Conservation (phyloP, 2,329 filamentous ascomycete genomes). For the Calonectria pseudoturangicola region DNA sequence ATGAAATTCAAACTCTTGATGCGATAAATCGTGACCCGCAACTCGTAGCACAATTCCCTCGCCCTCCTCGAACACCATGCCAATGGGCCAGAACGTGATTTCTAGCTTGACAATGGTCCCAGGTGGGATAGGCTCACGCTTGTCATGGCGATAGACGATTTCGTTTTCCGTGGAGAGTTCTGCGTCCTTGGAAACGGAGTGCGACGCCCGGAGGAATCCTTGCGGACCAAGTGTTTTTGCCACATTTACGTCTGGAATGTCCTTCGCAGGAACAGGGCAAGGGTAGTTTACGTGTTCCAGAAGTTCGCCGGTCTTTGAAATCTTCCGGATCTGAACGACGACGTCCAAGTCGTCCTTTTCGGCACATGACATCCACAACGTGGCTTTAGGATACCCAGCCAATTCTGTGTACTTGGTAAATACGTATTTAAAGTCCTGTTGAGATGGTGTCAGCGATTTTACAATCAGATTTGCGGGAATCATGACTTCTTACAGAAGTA, state of each 20-base stretch:
- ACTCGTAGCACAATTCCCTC: not conserved
- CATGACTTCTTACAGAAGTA: not conserved
- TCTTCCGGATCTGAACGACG: not conserved
- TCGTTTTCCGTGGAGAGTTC: not conserved
- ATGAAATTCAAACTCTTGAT: too few relatives aligned
- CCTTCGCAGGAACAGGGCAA: not conserved
- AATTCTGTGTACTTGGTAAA: not conserved
- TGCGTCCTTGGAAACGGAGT: not conserved
- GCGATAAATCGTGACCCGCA: not conserved
- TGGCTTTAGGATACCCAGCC: not conserved
- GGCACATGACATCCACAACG: not conserved
- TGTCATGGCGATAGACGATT: not conserved
- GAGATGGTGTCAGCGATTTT: not conserved
- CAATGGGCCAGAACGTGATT: not conserved
- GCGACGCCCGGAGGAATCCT: not conserved
- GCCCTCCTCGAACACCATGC: not conserved
- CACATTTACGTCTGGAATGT: not conserved
- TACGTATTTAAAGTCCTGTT: not conserved
- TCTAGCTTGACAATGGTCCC: not conserved
- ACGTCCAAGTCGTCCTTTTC: not conserved
- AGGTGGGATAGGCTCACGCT: not conserved
- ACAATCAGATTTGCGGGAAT: not conserved
- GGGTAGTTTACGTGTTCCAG: not conserved
- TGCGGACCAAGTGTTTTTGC: not conserved
- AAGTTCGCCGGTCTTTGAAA: not conserved